Evolutionary conservation across 2,329 filamentous ascomycete species (phyloP).

Genomic region (Penicillium sp.): DNA sequence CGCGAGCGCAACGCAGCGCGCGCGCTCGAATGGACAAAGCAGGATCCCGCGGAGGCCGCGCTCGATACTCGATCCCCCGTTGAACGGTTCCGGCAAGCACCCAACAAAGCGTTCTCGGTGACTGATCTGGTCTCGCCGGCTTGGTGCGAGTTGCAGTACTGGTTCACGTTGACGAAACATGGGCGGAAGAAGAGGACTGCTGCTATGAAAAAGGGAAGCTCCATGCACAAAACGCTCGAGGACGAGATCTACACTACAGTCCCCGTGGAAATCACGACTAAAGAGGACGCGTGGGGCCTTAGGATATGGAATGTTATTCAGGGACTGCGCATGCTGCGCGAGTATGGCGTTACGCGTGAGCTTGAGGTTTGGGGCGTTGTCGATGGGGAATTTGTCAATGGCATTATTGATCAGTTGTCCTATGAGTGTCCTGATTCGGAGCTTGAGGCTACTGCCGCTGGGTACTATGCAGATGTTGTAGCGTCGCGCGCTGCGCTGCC

Average conservation of each 20-base stretch:
- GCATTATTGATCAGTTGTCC: constrained; percentile 78
- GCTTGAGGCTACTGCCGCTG: constrained; percentile 54
- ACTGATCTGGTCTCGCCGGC: constrained; percentile 79
- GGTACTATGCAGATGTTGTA: constrained; percentile 32
- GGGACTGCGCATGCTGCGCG: constrained; percentile 63
- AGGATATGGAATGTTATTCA: constrained; percentile 86
- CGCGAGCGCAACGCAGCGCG: constrained; percentile 23
- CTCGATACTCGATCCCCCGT: constrained; percentile 55
- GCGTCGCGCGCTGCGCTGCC: constrained; percentile 31
- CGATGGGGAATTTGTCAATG: constrained; percentile 74
- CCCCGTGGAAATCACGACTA: constrained; percentile 59
- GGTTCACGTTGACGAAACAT: constrained; percentile 69
- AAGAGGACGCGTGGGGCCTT: constrained; percentile 74
- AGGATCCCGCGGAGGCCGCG: constrained; percentile 13
- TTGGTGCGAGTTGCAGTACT: constrained; percentile 95
- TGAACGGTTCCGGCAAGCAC: constrained; percentile 66
- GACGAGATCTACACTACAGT: constrained; percentile 74
- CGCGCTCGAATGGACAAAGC: constrained; percentile 22
- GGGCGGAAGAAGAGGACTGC: constrained; percentile 66
- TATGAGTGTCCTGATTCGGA: constrained; percentile 65
- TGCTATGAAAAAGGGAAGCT: constrained; percentile 75
- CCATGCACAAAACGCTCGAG: constrained; percentile 73
- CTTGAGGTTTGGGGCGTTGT: constrained; percentile 77
- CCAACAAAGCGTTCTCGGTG: constrained; percentile 72
- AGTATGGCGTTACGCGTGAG: constrained; percentile 64